Evolutionary conservation across 108 stramenopile genomes (phyloP).

Genomic region (Nitzschia putrida): DNA sequence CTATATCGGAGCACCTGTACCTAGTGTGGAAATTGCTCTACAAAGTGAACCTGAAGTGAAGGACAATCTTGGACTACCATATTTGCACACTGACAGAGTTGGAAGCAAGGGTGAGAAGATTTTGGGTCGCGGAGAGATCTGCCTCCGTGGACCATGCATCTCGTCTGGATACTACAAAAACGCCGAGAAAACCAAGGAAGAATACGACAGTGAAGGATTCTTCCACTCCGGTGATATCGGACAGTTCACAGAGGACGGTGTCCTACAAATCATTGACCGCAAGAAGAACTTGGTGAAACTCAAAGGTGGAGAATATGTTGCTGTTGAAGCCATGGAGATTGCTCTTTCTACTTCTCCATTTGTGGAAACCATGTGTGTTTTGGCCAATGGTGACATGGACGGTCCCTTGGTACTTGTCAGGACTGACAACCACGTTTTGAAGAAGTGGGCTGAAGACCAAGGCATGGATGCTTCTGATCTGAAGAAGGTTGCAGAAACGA

Average conservation of each 20-base stretch:
- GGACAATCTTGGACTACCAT: constrained; percentile 29
- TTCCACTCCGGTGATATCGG: constrained; percentile 54
- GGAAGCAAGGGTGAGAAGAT: constrained; percentile 17
- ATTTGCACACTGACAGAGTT: constrained; percentile 28
- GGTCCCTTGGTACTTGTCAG: constrained; percentile 28
- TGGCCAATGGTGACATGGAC: constrained; percentile 35
- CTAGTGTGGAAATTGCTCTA: constrained; percentile 28
- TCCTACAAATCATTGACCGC: constrained; percentile 43
- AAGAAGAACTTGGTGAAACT: constrained; percentile 71
- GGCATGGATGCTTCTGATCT: not conserved
- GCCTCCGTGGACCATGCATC: constrained; percentile 34
- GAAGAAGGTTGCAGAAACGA: not conserved
- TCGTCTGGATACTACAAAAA: constrained; percentile 46
- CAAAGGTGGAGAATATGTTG: constrained; percentile 62
- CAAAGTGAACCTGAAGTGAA: constrained; percentile 27
- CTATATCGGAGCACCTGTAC: constrained; percentile 27
- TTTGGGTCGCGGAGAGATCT: constrained; percentile 47
- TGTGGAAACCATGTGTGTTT: constrained; percentile 29
- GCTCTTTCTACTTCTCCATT: constrained; percentile 8
- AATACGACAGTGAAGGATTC: constrained; percentile 36
- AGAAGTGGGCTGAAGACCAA: constrained; percentile 13
- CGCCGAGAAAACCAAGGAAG: constrained; percentile 47
- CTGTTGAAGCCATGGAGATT: constrained; percentile 37
- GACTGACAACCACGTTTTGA: not conserved
- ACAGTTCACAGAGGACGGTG: constrained; percentile 36